phyloP scores from a whole-genome alignment of 2,329 filamentous ascomycete genomes.

The Huntiella omanensis region DNA sequence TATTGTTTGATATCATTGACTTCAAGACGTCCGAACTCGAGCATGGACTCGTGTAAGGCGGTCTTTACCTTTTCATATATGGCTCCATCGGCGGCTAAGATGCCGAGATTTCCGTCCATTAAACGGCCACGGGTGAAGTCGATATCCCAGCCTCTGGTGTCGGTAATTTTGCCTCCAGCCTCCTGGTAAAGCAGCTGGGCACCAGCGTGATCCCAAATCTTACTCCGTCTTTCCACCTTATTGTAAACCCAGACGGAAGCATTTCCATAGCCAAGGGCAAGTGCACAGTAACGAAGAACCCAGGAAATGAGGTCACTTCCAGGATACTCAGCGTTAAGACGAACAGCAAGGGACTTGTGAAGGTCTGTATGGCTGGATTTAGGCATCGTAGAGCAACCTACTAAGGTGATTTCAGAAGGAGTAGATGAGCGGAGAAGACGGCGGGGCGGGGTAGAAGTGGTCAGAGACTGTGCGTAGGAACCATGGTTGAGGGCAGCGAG shows the following conservation, averaged over 20 bases:
- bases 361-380: slow-evolving; percentile 30
- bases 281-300: slow-evolving; percentile 35
- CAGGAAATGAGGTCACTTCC: slow-evolving; percentile 35
- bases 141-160: slow-evolving; percentile 32
- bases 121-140: slow-evolving; percentile 29
- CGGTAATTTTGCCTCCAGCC: slow-evolving; percentile 34
- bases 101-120: slow-evolving; percentile 33
- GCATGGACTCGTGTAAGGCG: slow-evolving; percentile 14
- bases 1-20: background rate
- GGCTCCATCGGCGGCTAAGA: slow-evolving; percentile 30
- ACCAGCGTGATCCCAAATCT: slow-evolving; percentile 42
- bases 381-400: slow-evolving; percentile 27
- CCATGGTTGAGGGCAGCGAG: slow-evolving; percentile 31
- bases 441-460: slow-evolving; percentile 14
- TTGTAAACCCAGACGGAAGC: slow-evolving; percentile 39
- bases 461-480: slow-evolving; percentile 26
- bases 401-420: slow-evolving; percentile 21
- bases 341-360: slow-evolving; percentile 25
- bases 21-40: slow-evolving; percentile 5
- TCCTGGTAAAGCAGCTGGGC: slow-evolving; percentile 41
- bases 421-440: slow-evolving; percentile 19
- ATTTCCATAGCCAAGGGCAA: slow-evolving; percentile 34
- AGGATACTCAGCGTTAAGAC: slow-evolving; percentile 24
- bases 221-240: slow-evolving; percentile 26
- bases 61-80: slow-evolving; percentile 23